phyloP scores from a whole-genome alignment of 2,329 filamentous ascomycete species.

The Biscogniauxia marginata region DNA sequence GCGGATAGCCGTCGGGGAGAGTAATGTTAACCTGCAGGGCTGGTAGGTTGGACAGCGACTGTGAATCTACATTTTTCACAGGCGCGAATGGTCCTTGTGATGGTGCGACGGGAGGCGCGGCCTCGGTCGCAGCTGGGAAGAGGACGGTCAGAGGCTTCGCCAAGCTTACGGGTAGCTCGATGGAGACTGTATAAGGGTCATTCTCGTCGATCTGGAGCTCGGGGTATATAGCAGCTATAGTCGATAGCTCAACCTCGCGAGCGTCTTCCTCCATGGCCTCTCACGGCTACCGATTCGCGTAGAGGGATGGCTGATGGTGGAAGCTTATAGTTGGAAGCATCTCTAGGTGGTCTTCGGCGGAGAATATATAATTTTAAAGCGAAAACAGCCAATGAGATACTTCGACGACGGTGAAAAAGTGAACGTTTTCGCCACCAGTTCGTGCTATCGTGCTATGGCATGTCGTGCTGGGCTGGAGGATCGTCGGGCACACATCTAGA shows the following conservation, averaged over 20 bases:
- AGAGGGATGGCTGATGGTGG: slow-evolving; percentile 10
- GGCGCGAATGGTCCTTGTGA: slow-evolving; percentile 11
- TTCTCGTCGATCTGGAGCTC: slow-evolving; percentile 52
- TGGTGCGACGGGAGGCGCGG: slow-evolving; percentile 21
- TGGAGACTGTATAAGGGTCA: slow-evolving; percentile 48
- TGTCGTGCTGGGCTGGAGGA: background rate
- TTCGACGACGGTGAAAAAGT: background rate
- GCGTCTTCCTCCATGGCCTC: slow-evolving; percentile 43
- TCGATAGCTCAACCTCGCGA: slow-evolving; percentile 58
- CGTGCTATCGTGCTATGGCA: background rate
- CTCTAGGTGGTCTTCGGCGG: background rate
- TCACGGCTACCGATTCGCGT: slow-evolving; percentile 20
- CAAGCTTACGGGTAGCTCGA: slow-evolving; percentile 59
- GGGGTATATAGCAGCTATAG: slow-evolving; percentile 65
- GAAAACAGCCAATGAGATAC: background rate
- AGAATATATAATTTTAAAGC: background rate
- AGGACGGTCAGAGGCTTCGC: slow-evolving; percentile 53
- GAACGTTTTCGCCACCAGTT: background rate
- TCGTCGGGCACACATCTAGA: background rate
- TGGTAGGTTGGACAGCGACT: slow-evolving; percentile 57
- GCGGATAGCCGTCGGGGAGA: slow-evolving; percentile 59
- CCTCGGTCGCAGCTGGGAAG: slow-evolving; percentile 50
- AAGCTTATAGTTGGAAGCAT: slow-evolving; percentile 18
- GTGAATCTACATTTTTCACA: slow-evolving; percentile 37
- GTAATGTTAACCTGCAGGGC: slow-evolving; percentile 52